Conservation (phyloP, 192 early-diverging fungal genomes). For the Gonapodya prolifera region DNA sequence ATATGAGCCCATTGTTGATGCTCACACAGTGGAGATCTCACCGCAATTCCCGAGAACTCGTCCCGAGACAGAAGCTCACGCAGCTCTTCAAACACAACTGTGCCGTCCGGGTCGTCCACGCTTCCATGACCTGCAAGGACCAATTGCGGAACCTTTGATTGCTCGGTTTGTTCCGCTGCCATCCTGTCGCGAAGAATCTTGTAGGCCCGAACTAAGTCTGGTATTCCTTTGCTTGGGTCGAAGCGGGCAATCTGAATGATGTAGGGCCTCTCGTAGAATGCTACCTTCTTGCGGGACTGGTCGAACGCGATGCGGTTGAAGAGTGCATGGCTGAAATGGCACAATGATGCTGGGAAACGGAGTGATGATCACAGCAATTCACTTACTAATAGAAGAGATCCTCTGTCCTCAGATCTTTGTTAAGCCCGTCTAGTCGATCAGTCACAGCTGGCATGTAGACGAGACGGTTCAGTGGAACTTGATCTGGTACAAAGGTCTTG, state of each 20-base stretch:
- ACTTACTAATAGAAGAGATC: slow-evolving; percentile 39
- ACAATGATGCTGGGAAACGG: neutral
- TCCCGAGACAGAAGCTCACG: slow-evolving; percentile 26
- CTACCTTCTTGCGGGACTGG: slow-evolving; percentile 36
- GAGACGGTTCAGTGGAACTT: slow-evolving; percentile 49
- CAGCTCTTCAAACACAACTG: slow-evolving; percentile 46
- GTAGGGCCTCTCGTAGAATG: slow-evolving; percentile 46
- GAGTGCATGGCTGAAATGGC: slow-evolving; percentile 26
- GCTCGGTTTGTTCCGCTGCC: slow-evolving; percentile 2
- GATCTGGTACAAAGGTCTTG: slow-evolving; percentile 53
- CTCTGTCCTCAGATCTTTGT: slow-evolving; percentile 45
- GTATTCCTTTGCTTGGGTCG: slow-evolving; percentile 72
- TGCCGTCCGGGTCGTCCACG: slow-evolving; percentile 75
- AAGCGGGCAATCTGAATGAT: slow-evolving; percentile 73
- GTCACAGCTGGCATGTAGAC: slow-evolving; percentile 61
- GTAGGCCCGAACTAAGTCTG: slow-evolving; percentile 58
- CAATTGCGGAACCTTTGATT: slow-evolving; percentile 46
- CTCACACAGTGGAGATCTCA: neutral
- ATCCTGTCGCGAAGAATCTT: slow-evolving; percentile 44
- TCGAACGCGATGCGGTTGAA: slow-evolving; percentile 67
- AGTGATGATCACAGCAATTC: neutral
- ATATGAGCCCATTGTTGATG: neutral
- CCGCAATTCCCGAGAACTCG: slow-evolving; percentile 34
- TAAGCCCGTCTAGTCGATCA: slow-evolving; percentile 70
- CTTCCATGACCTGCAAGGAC: slow-evolving; percentile 64